A percentile compares a stretch with the other conserved stretches of the same genome.
phyloP scores from a whole-genome alignment of 164 flowering plant species.

The Warburgia ugandensis region DNA sequence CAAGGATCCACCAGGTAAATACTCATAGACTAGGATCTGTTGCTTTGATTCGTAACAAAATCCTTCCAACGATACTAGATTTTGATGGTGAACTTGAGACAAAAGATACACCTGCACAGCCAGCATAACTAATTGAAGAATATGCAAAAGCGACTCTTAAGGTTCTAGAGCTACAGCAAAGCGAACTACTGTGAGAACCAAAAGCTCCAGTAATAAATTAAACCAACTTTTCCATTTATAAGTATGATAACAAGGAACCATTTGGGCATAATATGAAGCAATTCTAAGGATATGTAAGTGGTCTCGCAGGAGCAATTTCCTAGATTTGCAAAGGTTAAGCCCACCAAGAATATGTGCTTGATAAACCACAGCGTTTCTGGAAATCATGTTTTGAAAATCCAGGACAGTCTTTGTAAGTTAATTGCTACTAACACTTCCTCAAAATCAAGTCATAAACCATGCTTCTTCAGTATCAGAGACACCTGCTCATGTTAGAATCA shows the following conservation, averaged over 20 bases:
- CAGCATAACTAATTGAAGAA: not conserved
- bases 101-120: conserved; percentile 51
- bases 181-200: no score
- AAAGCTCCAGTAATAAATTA: no score
- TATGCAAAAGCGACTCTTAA: not conserved
- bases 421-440: no score
- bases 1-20: conserved; percentile 76
- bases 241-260: no score
- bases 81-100: conserved; percentile 73
- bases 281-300: conserved; percentile 2
- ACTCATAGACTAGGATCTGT: conserved; percentile 81
- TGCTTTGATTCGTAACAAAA: conserved; percentile 71
- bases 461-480: no score
- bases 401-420: not conserved
- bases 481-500: no score
- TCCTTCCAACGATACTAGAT: conserved; percentile 77
- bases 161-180: not conserved
- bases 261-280: no score
- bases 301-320: not conserved
- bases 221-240: no score
- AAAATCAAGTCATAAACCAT: no score
- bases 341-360: not conserved
- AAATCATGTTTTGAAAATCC: not conserved
- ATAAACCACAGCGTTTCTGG: not conserved
- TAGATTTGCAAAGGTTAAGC: not conserved